These are phyloP conservation scores for Chenopodium berlandieri DNA, from an alignment of 148 eudicot species.

Conservation along the genomic window DNA sequence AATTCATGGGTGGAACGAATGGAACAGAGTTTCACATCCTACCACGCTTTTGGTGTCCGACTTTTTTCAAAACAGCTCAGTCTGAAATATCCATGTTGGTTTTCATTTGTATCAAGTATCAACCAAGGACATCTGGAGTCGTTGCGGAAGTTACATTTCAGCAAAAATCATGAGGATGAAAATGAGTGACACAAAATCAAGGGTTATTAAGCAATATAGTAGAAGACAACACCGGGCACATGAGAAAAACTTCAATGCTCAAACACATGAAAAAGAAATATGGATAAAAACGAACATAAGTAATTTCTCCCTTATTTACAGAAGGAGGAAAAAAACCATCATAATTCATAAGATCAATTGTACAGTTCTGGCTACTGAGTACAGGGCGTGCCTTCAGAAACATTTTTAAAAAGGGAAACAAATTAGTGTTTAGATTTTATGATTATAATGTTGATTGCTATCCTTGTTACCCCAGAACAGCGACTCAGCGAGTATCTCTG, in stretches of 20 bases:
- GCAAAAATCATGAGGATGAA: background rate
- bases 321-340: background rate
- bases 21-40: no score
- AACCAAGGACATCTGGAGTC: background rate
- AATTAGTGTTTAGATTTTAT: background rate
- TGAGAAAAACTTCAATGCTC: background rate
- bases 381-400: background rate
- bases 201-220: background rate
- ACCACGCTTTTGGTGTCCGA: background rate
- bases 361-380: constrained; percentile 8
- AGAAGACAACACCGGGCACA: background rate
- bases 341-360: background rate
- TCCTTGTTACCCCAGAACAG: background rate
- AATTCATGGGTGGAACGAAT: no score
- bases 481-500: background rate
- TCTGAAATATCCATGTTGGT: no score
- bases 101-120: no score
- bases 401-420: background rate
- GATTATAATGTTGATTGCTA: background rate
- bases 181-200: background rate
- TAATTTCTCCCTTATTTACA: background rate
- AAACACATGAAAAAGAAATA: background rate
- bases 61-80: no score
- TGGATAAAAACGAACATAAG: background rate
- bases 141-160: background rate